Base-by-base conservation (phyloP, 2,329 filamentous ascomycete species). In the Cytospora schulzeri region DNA sequence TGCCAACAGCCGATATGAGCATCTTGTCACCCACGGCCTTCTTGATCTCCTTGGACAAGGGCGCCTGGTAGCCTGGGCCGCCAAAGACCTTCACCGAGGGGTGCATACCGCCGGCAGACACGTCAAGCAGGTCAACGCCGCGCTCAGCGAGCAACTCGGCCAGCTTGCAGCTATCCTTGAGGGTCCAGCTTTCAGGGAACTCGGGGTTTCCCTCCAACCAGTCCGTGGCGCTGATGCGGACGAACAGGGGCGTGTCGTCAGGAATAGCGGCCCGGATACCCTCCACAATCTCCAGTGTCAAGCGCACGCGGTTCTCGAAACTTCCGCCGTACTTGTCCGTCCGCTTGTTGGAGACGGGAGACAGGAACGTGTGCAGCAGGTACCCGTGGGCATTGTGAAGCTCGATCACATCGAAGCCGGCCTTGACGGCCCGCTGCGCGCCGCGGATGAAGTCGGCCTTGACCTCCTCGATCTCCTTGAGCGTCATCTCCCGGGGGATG, bases 381-480 rank as follows among this genome's bases (percentile, higher is more conserved):
- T 93, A 95, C 0, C 91, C 91, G 71, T 95, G 91, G 0, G 91
- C 92, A 69, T 83, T 85, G 77, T 95, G 92, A 58, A 96, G 86
- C 74, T 88, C 88, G 19, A 91, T 81, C 4, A 85, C 85, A 70
- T 91, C 88, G 68, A 89, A 88, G 0, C 90, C 91, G 1, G 85
- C 86, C 31, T 80, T 78, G 2, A 91, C 74, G 0, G 89, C 83
- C 17, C 85, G 78, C 68, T 80, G 77, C 0, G 81, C 77, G 0
- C 81, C 82, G 0, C 79, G 82, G 1, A 80, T 83, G 76, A 84
- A 92, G 3, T 85, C 84, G 6, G 73, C 72, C 75, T 91, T 89
- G 67, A 88, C 77, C 6, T 83, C 74, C 64, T 85, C 80, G 64
- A 93, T 92, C 52, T 92, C 89, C 1, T 81, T 76, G 28, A 84